Evolutionary conservation across 495 filamentous ascomycete genomes (phyloP).

Genomic region (Daldinia loculata): DNA sequence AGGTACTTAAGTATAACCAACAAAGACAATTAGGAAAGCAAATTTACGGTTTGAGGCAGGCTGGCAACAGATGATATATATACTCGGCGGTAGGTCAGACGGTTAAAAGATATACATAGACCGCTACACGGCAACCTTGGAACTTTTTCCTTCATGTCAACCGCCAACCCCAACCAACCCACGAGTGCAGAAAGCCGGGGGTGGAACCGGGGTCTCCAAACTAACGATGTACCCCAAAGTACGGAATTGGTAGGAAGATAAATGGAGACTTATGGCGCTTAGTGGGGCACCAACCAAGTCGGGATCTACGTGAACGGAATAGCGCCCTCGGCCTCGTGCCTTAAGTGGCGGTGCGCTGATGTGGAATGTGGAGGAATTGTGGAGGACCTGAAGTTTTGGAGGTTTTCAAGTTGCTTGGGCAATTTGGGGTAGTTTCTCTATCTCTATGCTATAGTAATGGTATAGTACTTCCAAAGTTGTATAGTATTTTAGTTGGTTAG

Average conservation of each 20-base stretch:
- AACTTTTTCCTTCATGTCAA: neutral
- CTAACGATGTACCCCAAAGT: constrained; percentile 3
- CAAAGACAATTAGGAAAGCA: neutral
- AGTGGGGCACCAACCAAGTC: constrained; percentile 13
- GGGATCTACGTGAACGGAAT: constrained; percentile 28
- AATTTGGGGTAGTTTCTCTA: constrained; percentile 1
- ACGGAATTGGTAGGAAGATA: constrained; percentile 13
- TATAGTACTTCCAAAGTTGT: neutral
- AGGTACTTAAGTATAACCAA: neutral
- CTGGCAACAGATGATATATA: constrained; percentile 23
- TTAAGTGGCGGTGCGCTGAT: constrained; percentile 19
- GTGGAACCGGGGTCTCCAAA: constrained; percentile 23
- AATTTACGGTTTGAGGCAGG: neutral
- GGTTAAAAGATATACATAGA: constrained; percentile 27
- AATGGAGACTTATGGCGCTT: constrained; percentile 9
- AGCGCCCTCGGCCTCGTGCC: constrained; percentile 11
- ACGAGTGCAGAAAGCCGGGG: neutral
- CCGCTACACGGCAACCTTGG: constrained; percentile 13
- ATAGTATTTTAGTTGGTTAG: neutral
- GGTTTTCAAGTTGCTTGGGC: neutral
- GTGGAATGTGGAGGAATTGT: constrained; percentile 24
- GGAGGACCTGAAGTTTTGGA: constrained; percentile 5
- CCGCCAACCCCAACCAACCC: neutral
- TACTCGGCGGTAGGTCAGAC: constrained; percentile 12
- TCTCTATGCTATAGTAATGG: neutral